A percentile compares a stretch with the other conserved stretches of the same genome.
phyloP scores from a whole-genome alignment of 441 rosid genomes.

The Populus hybrid region DNA sequence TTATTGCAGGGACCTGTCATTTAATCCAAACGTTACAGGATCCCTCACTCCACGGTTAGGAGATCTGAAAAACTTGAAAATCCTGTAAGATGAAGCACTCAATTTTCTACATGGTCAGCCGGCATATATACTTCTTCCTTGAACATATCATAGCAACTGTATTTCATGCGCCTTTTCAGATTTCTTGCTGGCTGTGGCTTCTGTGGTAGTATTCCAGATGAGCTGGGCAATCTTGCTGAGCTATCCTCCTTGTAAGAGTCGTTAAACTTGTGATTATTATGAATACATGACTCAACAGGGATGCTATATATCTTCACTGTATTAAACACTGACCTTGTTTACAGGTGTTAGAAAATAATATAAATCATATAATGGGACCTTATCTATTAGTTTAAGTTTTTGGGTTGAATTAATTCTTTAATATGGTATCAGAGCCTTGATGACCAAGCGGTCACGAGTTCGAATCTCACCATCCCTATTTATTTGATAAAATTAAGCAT shows the following conservation, averaged over 20 bases:
- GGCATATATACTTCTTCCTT: constrained; percentile 21
- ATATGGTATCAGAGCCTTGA: no score
- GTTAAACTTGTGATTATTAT: not conserved
- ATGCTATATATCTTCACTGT: not conserved
- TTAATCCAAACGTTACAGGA: constrained; percentile 64
- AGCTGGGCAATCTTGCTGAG: constrained; percentile 67
- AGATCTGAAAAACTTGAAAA: constrained; percentile 64
- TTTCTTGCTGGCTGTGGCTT: constrained; percentile 83
- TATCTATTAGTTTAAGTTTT: no score
- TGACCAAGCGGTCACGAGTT: no score
- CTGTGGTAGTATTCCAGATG: constrained; percentile 76
- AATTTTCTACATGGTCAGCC: not conserved
- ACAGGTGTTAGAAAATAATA: no score
- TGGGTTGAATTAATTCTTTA: no score
- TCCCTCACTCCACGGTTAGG: constrained; percentile 70
- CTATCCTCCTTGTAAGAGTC: constrained; percentile 79
- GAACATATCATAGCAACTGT: constrained; percentile 6
- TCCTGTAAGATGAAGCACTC: constrained; percentile 44
- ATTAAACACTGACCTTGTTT: constrained; percentile 7
- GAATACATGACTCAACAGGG: not conserved
- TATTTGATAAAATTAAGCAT: no score
- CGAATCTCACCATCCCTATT: no score
- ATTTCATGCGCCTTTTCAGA: constrained; percentile 36
- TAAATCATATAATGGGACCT: no score
- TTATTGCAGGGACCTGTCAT: constrained; percentile 74